Percentiles rank a stretch among this genome's conserved stretches.
phyloP scores from a whole-genome alignment of 2,329 filamentous ascomycete genomes.

The Exophiala spinifera region DNA sequence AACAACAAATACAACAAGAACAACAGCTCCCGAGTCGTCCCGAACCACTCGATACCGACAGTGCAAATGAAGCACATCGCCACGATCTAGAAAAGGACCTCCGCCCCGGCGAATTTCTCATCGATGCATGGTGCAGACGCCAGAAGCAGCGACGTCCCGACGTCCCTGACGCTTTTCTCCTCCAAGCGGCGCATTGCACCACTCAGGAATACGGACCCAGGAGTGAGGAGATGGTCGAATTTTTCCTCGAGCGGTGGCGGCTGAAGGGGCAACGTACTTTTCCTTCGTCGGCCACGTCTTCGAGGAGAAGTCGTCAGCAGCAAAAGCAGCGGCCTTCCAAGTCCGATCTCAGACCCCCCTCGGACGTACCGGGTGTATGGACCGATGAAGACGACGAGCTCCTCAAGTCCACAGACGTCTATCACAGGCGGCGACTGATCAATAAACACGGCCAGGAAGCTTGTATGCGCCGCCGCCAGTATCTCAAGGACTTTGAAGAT shows the following conservation, averaged over 20 bases:
- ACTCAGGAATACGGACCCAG: conserved; percentile 12
- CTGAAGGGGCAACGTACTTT: conserved; percentile 4
- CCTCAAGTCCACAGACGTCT: conserved; percentile 37
- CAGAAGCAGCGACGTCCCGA: conserved; percentile 5
- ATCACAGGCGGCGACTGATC: conserved; percentile 31
- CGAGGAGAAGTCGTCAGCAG: conserved; percentile 9
- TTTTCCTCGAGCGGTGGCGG: neutral
- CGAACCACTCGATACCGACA: neutral
- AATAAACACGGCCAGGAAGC: conserved; percentile 45
- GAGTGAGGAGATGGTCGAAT: neutral
- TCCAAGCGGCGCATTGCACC: conserved; percentile 17
- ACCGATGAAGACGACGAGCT: conserved; percentile 44
- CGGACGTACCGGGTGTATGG: conserved; percentile 46
- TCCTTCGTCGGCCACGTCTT: too few relatives aligned
- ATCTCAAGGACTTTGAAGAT: neutral
- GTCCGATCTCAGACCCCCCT: conserved; percentile 38
- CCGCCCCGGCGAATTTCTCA: neutral
- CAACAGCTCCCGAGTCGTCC: too few relatives aligned
- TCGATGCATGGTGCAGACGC: conserved; percentile 10
- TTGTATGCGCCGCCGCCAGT: conserved; percentile 7
- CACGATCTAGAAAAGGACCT: too few relatives aligned
- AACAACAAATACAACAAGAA: too few relatives aligned
- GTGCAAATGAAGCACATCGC: too few relatives aligned
- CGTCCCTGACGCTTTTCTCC: conserved; percentile 9
- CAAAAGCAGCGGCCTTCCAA: conserved; percentile 34